phyloP scores from a whole-genome alignment of 2,329 filamentous ascomycete species.

The Neonectria neomacrospora region DNA sequence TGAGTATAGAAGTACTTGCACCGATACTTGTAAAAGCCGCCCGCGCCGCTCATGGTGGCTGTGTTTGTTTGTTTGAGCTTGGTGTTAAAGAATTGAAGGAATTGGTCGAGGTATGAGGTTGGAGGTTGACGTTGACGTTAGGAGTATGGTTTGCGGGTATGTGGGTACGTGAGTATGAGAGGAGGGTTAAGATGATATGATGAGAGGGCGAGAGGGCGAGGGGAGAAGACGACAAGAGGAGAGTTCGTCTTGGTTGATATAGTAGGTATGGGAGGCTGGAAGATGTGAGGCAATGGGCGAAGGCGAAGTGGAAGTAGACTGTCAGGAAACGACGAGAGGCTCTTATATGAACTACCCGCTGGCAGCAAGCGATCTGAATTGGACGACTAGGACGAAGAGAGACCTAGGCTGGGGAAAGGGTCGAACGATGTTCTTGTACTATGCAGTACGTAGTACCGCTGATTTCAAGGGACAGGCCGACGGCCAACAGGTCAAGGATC shows the following conservation, averaged over 20 bases:
- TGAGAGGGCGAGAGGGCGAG: too few species aligned
- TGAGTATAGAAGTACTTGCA: conserved; percentile 66
- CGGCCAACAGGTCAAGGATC: conserved; percentile 45
- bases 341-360: conserved; percentile 42
- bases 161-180: not conserved
- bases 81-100: conserved; percentile 1
- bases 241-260: not conserved
- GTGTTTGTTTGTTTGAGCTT: too few species aligned
- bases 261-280: not conserved
- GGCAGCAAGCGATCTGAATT: conserved; percentile 41
- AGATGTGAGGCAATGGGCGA: conserved; percentile 28
- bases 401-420: conserved; percentile 39
- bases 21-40: conserved; percentile 63
- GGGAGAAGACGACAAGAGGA: not conserved
- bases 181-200: not conserved
- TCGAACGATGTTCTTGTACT: conserved; percentile 45
- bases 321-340: conserved; percentile 32
- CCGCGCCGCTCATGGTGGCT: conserved; percentile 48
- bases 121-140: conserved; percentile 16
- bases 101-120: not conserved
- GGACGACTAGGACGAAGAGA: conserved; percentile 39
- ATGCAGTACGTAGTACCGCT: conserved; percentile 30
- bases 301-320: conserved; percentile 4
- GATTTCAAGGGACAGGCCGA: conserved; percentile 30
- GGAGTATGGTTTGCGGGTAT: not conserved